A percentile compares a stretch with the other conserved stretches of the same genome.
These are phyloP conservation scores for Geosmithia flava DNA, from an alignment of 2,329 filamentous ascomycete genomes.

Conservation along the genomic window DNA sequence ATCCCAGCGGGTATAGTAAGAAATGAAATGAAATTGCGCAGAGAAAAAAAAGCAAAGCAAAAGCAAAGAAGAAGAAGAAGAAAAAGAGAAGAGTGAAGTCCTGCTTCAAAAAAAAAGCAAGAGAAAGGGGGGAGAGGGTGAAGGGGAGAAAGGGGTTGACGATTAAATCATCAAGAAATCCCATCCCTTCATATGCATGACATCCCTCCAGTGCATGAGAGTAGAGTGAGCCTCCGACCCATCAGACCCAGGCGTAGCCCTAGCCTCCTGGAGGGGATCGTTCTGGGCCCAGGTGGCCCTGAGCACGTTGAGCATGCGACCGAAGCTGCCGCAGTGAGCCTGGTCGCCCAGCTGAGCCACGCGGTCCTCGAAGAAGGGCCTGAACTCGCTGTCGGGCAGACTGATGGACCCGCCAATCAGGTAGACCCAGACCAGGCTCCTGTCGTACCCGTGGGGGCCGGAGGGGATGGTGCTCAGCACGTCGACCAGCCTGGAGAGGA, in stretches of 20 bases:
- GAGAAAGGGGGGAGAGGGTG: constrained; percentile 7
- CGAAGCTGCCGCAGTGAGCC: constrained; percentile 74
- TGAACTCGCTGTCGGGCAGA: constrained; percentile 60
- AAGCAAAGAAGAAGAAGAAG: constrained; percentile 9
- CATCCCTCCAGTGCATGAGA: constrained; percentile 80
- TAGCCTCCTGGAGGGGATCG: constrained; percentile 32
- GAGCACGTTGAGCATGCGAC: constrained; percentile 66
- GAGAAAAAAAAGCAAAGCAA: constrained; percentile 11
- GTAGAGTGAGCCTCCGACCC: constrained; percentile 23
- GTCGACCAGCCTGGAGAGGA: constrained; percentile 67
- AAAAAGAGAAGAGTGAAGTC: constrained; percentile 20
- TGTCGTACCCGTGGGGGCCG: constrained; percentile 74
- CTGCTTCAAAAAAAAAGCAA: constrained; percentile 15
- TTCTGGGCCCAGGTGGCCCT: constrained; percentile 78
- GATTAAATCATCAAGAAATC: constrained; percentile 75
- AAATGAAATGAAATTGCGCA: constrained; percentile 6
- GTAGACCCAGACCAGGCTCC: constrained; percentile 85
- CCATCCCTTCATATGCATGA: constrained; percentile 86
- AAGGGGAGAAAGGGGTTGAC: constrained; percentile 2
- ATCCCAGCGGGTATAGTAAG: constrained; percentile 19
- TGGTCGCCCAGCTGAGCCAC: constrained; percentile 62
- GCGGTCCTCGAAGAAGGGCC: constrained; percentile 65
- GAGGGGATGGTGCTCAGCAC: constrained; percentile 73
- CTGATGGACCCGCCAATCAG: constrained; percentile 77
- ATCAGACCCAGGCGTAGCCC: constrained; percentile 19